Percentiles rank a stretch among this genome's conserved stretches.
Evolutionary conservation across 441 rosid species (phyloP).

Genomic region (Theobroma grandiflorum): DNA sequence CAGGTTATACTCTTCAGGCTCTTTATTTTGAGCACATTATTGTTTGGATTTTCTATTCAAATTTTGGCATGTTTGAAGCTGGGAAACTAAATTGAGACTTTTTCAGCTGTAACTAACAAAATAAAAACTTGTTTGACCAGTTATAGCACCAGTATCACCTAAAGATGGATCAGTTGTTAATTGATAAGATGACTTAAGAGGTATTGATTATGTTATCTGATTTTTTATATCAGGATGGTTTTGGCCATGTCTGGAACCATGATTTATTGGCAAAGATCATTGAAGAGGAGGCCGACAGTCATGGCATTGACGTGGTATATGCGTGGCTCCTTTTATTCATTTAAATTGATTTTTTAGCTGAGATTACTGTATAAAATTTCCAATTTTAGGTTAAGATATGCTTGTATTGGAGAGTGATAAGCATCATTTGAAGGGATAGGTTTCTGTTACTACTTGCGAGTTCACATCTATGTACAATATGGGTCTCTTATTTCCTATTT

Average conservation of each 20-base stretch:
- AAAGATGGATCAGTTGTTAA: not conserved
- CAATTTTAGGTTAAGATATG: conserved; percentile 1
- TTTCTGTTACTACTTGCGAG: not conserved
- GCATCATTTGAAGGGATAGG: conserved; percentile 17
- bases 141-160: not conserved
- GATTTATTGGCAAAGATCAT: conserved; percentile 60
- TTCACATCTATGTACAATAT: not conserved
- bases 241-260: conserved; percentile 71
- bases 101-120: not conserved
- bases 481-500: conserved; percentile 9
- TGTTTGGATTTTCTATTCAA: not conserved
- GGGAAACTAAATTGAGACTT: not conserved
- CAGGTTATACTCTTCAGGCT: conserved; percentile 49
- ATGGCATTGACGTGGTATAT: conserved; percentile 62
- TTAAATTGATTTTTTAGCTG: not conserved
- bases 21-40: not conserved
- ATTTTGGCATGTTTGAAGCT: not conserved
- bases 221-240: conserved; percentile 76
- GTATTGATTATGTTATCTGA: not conserved
- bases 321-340: conserved; percentile 18
- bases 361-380: not conserved
- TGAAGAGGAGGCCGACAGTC: conserved; percentile 58
- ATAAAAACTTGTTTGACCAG: not conserved
- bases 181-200: not conserved
- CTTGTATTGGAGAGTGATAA: not conserved